Evolutionary conservation across 768 basidiomycete genomes (phyloP).

Genomic region (Erythrobasidium yunnanense): DNA sequence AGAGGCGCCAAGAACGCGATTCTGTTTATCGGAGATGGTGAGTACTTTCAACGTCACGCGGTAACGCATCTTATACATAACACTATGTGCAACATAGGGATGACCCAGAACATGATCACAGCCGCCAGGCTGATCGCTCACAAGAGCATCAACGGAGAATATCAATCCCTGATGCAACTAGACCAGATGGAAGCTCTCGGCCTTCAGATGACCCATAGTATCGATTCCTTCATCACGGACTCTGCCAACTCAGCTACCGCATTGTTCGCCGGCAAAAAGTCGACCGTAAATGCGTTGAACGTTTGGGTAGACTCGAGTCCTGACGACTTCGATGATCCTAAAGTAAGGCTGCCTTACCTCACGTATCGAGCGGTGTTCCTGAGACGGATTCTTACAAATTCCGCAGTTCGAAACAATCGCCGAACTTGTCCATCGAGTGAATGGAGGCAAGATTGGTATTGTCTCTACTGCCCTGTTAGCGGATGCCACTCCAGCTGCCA

Average conservation of each 20-base stretch:
- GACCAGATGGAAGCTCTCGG: conserved; percentile 38
- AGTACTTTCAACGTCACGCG: conserved; percentile 24
- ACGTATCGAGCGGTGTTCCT: too few relatives aligned
- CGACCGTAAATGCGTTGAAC: conserved; percentile 43
- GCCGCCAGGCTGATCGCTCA: conserved; percentile 44
- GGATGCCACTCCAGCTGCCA: conserved; percentile 43
- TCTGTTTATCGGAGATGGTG: conserved; percentile 42
- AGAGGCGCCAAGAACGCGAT: conserved; percentile 43
- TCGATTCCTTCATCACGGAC: conserved; percentile 35
- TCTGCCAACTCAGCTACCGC: conserved; percentile 45
- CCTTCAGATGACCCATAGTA: conserved; percentile 42
- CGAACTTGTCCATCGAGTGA: conserved; percentile 40
- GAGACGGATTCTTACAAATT: too few relatives aligned
- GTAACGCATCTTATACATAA: not conserved
- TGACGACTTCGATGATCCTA: conserved; percentile 39
- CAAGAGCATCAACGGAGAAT: conserved; percentile 43
- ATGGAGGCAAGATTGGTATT: conserved; percentile 41
- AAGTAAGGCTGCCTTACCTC: too few relatives aligned
- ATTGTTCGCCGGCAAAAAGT: conserved; percentile 41
- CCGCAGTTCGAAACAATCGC: conserved; percentile 43
- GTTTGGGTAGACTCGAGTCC: conserved; percentile 41
- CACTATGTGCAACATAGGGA: conserved; percentile 8
- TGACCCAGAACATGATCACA: conserved; percentile 39
- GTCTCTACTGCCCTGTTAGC: conserved; percentile 42
- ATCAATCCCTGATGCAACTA: conserved; percentile 37